A percentile compares a stretch with the other conserved stretches of the same genome.
Conservation (phyloP, 805 yeast genomes). For the Nakazawaea sp. region DNA sequence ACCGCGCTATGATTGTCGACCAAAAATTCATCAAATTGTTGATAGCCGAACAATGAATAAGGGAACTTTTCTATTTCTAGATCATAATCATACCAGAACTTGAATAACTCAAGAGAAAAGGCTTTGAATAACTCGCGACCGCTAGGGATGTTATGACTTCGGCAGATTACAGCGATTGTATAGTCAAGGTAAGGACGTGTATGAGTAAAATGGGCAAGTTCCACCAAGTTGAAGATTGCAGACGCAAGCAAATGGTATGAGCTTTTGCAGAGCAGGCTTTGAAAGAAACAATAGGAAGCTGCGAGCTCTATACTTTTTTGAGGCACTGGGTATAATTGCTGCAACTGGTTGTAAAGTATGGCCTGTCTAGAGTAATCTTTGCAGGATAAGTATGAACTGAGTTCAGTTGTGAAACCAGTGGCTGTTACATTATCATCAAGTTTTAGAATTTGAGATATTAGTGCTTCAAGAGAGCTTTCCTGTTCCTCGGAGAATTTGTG, state of each 20-base stretch:
- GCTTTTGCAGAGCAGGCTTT: slow-evolving; percentile 23
- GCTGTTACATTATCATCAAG: too few species aligned
- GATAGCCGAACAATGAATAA: slow-evolving; percentile 29
- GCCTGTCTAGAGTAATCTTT: slow-evolving; percentile 17
- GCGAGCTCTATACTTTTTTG: slow-evolving; percentile 30
- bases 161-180: slow-evolving; percentile 22
- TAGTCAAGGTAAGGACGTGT: slow-evolving; percentile 24
- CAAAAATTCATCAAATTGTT: slow-evolving; percentile 23
- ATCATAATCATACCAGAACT: slow-evolving; percentile 34
- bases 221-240: slow-evolving; percentile 33
- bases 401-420: too few species aligned
- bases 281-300: slow-evolving; percentile 31
- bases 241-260: slow-evolving; percentile 26
- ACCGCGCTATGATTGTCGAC: slow-evolving; percentile 28
- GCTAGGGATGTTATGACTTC: slow-evolving; percentile 10
- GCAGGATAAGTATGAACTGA: too few species aligned
- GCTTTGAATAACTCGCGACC: slow-evolving; percentile 22
- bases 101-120: slow-evolving; percentile 29
- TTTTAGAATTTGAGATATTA: too few species aligned
- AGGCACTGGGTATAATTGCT: slow-evolving; percentile 25
- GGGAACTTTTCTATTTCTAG: slow-evolving; percentile 31
- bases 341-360: slow-evolving; percentile 24
- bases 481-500: too few species aligned
- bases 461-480: too few species aligned
- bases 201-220: slow-evolving; percentile 26